Percentiles rank a stretch among this genome's conserved stretches.
Conservation (phyloP, 2,329 filamentous ascomycete species). For the Dactylellina haptotyla region DNA sequence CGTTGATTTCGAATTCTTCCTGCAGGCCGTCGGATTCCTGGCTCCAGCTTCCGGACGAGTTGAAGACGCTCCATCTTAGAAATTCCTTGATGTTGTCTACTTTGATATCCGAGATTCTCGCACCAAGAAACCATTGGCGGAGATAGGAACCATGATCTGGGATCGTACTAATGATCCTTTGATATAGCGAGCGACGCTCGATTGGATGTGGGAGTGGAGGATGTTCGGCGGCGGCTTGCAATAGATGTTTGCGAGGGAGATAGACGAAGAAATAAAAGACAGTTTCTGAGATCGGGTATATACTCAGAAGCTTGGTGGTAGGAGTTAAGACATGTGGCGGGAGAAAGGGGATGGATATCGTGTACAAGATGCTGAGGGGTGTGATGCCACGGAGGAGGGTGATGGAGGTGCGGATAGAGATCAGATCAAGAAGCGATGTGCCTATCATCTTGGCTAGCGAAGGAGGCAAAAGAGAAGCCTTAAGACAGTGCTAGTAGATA, state of each 20-base stretch:
- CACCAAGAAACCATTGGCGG: conserved; percentile 69
- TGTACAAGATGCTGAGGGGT: conserved; percentile 66
- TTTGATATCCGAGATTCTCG: conserved; percentile 66
- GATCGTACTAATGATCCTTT: conserved; percentile 66
- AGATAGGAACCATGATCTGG: conserved; percentile 68
- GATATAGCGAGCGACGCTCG: conserved; percentile 66
- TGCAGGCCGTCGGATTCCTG: conserved; percentile 55
- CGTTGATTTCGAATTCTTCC: conserved; percentile 64
- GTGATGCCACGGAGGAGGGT: conserved; percentile 65
- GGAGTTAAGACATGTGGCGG: conserved; percentile 58
- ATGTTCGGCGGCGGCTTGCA: conserved; percentile 67
- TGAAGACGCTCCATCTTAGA: conserved; percentile 71
- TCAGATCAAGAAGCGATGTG: conserved; percentile 55
- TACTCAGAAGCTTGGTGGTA: conserved; percentile 61
- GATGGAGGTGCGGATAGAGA: conserved; percentile 66
- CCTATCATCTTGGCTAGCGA: conserved; percentile 45
- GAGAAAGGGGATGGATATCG: conserved; percentile 59
- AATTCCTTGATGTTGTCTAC: conserved; percentile 71
- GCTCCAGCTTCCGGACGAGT: conserved; percentile 62
- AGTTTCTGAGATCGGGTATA: conserved; percentile 66
- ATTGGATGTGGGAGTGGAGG: conserved; percentile 63
- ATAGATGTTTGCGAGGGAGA: conserved; percentile 65
- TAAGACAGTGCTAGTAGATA: background rate
- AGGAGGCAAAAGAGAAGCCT: background rate
- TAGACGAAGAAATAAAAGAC: conserved; percentile 68